These are phyloP conservation scores for Apiospora malaysiana DNA, from an alignment of 2,329 filamentous ascomycete genomes.

Conservation along the genomic window DNA sequence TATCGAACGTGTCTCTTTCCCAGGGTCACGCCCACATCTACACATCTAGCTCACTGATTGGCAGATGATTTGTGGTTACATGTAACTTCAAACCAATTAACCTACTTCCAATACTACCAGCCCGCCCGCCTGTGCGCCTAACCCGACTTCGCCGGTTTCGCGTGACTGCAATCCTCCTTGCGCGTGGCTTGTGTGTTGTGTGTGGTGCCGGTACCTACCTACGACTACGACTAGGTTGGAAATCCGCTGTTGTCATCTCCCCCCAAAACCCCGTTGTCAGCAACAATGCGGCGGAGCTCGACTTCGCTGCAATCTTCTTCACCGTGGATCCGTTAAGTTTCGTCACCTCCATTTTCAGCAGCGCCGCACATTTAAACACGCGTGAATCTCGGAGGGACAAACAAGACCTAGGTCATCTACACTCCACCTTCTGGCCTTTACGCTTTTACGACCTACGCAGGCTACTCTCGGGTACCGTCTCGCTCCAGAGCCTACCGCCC, in stretches of 20 bases:
- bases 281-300: slow-evolving; percentile 62
- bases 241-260: slow-evolving; percentile 11
- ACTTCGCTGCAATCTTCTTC: slow-evolving; percentile 61
- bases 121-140: slow-evolving; percentile 13
- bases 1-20: slow-evolving; percentile 10
- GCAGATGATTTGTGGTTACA: slow-evolving; percentile 9
- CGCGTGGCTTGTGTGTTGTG: slow-evolving; percentile 10
- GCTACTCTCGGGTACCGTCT: slow-evolving; percentile 62
- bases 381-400: slow-evolving; percentile 57
- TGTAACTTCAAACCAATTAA: background rate
- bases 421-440: slow-evolving; percentile 54
- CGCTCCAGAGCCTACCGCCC: slow-evolving; percentile 62
- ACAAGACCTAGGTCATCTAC: slow-evolving; percentile 43
- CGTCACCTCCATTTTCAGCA: slow-evolving; percentile 43
- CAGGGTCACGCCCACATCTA: slow-evolving; percentile 5
- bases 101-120: background rate
- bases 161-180: slow-evolving; percentile 5
- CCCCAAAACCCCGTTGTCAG: slow-evolving; percentile 20
- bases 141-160: slow-evolving; percentile 6
- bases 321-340: slow-evolving; percentile 63
- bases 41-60: background rate
- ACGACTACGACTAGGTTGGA: slow-evolving; percentile 9
- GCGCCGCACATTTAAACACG: slow-evolving; percentile 34
- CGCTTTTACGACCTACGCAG: slow-evolving; percentile 54
- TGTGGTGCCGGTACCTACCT: slow-evolving; percentile 17